A percentile compares a stretch with the other conserved stretches of the same genome.
phyloP scores from a whole-genome alignment of 352 stramenopile genomes.

The Thraustochytrium striatum region DNA sequence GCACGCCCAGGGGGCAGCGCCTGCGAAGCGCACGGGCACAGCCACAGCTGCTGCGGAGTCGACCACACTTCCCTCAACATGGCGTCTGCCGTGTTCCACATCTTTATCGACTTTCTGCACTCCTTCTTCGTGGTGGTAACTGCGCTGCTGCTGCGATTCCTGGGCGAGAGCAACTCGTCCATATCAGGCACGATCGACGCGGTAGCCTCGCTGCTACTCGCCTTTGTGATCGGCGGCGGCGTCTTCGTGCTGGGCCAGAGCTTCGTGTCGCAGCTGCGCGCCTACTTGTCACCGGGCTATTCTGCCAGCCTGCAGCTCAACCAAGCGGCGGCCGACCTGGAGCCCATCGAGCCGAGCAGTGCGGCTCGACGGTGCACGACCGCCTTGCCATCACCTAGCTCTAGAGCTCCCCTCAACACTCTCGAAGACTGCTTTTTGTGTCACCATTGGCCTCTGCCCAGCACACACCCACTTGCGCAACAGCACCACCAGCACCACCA shows the following conservation, averaged over 20 bases:
- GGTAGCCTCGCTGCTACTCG: conserved; percentile 53
- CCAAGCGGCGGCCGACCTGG: no score
- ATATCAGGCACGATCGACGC: conserved; percentile 39
- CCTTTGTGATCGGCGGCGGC: conserved; percentile 66
- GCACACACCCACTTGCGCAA: no score
- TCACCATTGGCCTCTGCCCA: no score
- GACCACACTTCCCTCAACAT: conserved; percentile 45
- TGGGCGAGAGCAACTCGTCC: background rate
- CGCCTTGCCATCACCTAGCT: background rate
- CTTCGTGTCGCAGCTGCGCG: no score
- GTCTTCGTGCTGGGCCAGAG: conserved; percentile 59
- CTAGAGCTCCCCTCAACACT: no score
- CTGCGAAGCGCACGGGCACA: conserved; percentile 24
- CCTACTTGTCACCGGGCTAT: no score
- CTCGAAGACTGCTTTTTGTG: no score
- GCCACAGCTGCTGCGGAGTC: conserved; percentile 26
- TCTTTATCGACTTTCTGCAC: conserved; percentile 50
- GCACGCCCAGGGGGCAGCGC: background rate
- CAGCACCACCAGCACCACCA: no score
- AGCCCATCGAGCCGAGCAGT: no score
- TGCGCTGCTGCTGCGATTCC: conserved; percentile 13
- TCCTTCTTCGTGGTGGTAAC: conserved; percentile 47
- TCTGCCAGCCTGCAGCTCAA: no score
- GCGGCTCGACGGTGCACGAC: background rate
- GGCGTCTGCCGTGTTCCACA: conserved; percentile 45